Base-by-base conservation (phyloP, 2,329 filamentous ascomycete genomes). In the Cladorrhinum sp. region DNA sequence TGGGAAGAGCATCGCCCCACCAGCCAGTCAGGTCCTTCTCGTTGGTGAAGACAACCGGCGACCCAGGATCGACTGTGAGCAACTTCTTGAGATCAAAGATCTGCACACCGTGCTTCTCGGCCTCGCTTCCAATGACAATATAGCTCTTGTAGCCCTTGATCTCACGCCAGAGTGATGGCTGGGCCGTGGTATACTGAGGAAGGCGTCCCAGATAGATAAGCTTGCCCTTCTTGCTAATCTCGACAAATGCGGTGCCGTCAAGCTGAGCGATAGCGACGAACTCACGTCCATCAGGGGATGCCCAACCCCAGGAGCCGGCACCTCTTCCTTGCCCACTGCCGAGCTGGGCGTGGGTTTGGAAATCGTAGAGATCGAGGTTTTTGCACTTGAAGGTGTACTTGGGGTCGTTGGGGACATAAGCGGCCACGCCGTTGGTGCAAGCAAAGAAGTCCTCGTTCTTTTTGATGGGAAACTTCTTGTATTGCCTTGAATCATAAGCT, bases 21-120 rank as follows among this genome's bases (percentile, higher is more conserved):
- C 70, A 71, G 0, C 72, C 73, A 1, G 71, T 70, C 2, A 77
- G 68, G 9, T 77, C 75, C 0, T 66, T 67, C 50, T 69, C 68
- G 21, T 70, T 73, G 61, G 66, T 70, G 48, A 75, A 77, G 18
- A 65, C 64, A 60, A 66, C 68, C 18, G 71, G 76, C 12, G 69
- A 71, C 1, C 76, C 69, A 0, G 78, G 76, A 66, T 80, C 73
- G 50, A 83, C 66, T 33, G 72, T 69, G 28, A 79, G 70, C 3
- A 84, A 74, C 74, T 79, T 85, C 64, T 74, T 81, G 76, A 86
- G 76, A 69, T 87, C 83, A 63, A 87, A 87, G 68, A 87, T 81
- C 69, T 87, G 85, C 20, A 87, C 78, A 53, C 82, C 81, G 69
- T 87, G 84, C 59, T 74, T 69, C 3, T 67, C 64, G 0, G 82